Conservation (phyloP, 441 rosid genomes). For the Euphorbia schlechtendalii region DNA sequence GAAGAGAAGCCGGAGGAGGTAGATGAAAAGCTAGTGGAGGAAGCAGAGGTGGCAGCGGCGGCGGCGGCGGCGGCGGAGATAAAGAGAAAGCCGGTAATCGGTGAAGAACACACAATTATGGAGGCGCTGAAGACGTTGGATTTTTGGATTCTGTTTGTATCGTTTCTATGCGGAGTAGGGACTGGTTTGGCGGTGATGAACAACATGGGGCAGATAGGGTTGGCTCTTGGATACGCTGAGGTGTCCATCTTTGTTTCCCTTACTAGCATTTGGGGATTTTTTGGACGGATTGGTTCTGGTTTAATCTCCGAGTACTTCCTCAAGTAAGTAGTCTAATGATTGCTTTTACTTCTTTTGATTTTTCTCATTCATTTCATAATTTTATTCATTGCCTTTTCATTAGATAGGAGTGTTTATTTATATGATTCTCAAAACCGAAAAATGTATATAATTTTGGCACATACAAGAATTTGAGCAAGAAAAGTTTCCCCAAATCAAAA, state of each 20-base stretch:
- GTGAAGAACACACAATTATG: conserved; percentile 75
- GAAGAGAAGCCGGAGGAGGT: conserved; percentile 17
- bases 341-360: background rate
- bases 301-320: conserved; percentile 63
- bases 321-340: conserved; percentile 47
- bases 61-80: conserved; percentile 15
- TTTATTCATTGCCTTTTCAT: background rate
- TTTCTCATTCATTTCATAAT: background rate
- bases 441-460: too few relatives aligned
- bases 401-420: too few relatives aligned
- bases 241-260: conserved; percentile 80
- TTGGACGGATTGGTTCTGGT: conserved; percentile 80
- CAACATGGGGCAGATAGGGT: conserved; percentile 88
- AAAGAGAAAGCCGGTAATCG: conserved; percentile 46
- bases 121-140: conserved; percentile 60
- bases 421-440: too few relatives aligned
- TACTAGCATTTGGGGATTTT: conserved; percentile 85
- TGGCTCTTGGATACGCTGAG: conserved; percentile 73
- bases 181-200: conserved; percentile 87
- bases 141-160: conserved; percentile 76
- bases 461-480: too few relatives aligned
- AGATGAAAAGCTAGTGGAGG: conserved; percentile 9
- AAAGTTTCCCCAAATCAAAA: too few relatives aligned
- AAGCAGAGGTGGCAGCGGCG: conserved; percentile 16
- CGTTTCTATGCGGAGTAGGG: conserved; percentile 85